Evolutionary conservation across 768 basidiomycete species (phyloP).

Genomic region (Amanita muscaria): DNA sequence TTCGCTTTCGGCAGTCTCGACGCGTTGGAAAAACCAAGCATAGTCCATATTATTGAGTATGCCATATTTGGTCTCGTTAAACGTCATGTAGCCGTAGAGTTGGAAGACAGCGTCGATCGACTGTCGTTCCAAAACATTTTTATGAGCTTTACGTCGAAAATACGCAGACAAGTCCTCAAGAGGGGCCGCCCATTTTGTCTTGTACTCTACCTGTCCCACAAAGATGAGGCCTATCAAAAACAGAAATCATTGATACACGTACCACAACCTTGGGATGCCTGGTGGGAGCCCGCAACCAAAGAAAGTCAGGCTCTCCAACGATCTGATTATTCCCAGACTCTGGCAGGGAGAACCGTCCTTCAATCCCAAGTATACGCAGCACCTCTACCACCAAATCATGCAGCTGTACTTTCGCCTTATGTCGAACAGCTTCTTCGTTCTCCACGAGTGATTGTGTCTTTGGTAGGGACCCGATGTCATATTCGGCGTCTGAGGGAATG

Average conservation of each 20-base stretch:
- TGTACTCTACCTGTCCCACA: slow-evolving; percentile 10
- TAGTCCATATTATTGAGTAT: slow-evolving; percentile 11
- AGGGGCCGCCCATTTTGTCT: slow-evolving; percentile 11
- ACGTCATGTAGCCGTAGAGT: slow-evolving; percentile 13
- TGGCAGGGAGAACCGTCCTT: slow-evolving; percentile 3
- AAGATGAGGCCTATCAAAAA: neutral
- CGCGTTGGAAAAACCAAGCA: slow-evolving; percentile 12
- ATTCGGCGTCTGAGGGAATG: no score
- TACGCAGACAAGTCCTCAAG: slow-evolving; percentile 7
- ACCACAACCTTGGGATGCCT: slow-evolving; percentile 10
- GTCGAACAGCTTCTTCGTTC: slow-evolving; percentile 9
- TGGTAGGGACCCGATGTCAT: no score
- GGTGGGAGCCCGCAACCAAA: slow-evolving; percentile 1
- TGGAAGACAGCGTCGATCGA: slow-evolving; percentile 11
- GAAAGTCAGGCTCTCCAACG: slow-evolving; percentile 10
- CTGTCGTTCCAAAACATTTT: slow-evolving; percentile 4
- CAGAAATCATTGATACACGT: slow-evolving; percentile 3
- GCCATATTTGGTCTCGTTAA: slow-evolving; percentile 12
- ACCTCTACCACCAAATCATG: slow-evolving; percentile 9
- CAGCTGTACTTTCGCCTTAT: slow-evolving; percentile 6
- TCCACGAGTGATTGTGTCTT: neutral
- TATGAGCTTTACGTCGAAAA: slow-evolving; percentile 4
- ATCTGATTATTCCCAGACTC: slow-evolving; percentile 6
- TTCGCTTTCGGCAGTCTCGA: slow-evolving; percentile 2
- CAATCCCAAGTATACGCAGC: slow-evolving; percentile 8